phyloP scores from a whole-genome alignment of 73 alveolate genomes.

The Paramecium primaurelia region DNA sequence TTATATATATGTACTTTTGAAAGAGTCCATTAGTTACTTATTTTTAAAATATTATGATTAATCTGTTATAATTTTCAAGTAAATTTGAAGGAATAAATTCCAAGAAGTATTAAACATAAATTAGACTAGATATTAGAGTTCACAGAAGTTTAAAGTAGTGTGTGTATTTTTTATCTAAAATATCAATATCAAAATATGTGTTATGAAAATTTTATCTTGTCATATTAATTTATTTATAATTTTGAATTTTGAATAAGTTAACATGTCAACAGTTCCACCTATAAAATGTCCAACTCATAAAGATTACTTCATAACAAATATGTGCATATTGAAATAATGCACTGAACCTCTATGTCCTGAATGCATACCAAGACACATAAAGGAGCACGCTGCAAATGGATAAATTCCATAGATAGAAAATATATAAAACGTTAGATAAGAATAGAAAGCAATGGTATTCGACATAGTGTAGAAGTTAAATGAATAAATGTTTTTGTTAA shows the following conservation, averaged over 20 bases:
- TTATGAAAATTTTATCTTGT: background rate
- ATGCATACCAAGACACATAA: background rate
- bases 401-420: constrained; percentile 15
- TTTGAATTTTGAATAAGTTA: background rate
- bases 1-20: no score
- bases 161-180: no score
- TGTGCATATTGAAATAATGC: background rate
- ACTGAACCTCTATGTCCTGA: constrained; percentile 32
- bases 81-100: no score
- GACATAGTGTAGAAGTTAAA: background rate
- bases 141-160: no score
- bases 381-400: background rate
- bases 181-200: background rate
- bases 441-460: background rate
- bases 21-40: no score
- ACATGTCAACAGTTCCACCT: background rate
- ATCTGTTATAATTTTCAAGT: no score
- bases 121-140: no score
- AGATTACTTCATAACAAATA: background rate
- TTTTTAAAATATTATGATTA: no score
- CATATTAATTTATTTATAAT: background rate
- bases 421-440: background rate
- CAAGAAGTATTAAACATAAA: no score
- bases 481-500: background rate
- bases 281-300: constrained; percentile 11